These are phyloP conservation scores for Chaetoceros muelleri DNA, from an alignment of 108 stramenopile genomes.

Conservation along the genomic window DNA sequence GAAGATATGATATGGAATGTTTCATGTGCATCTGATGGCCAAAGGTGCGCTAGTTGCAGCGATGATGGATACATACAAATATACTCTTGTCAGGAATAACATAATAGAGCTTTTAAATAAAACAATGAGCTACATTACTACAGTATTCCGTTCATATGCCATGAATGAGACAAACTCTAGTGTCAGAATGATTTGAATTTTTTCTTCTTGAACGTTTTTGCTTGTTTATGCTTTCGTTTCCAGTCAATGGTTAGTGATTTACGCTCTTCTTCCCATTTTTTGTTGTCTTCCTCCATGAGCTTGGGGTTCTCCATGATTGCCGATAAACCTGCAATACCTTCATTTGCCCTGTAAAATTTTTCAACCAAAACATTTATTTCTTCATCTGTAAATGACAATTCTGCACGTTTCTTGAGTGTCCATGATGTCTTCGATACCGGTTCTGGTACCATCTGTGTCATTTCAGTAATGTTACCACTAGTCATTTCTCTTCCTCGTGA, in stretches of 20 bases:
- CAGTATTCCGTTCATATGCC: too few relatives aligned
- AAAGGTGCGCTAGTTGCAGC: background rate
- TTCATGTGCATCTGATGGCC: background rate
- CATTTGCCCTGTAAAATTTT: conserved; percentile 47
- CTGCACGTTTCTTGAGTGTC: conserved; percentile 15
- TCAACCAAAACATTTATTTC: conserved; percentile 34
- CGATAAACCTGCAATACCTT: conserved; percentile 39
- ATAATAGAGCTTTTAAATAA: too few relatives aligned
- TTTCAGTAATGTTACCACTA: too few relatives aligned
- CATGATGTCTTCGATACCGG: too few relatives aligned
- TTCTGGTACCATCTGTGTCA: too few relatives aligned
- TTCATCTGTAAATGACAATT: conserved; percentile 27
- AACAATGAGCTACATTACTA: too few relatives aligned
- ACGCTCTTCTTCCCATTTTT: conserved; percentile 57
- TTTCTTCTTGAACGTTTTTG: conserved; percentile 48
- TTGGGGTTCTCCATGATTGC: conserved; percentile 32
- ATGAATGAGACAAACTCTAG: conserved; percentile 15
- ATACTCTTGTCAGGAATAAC: background rate
- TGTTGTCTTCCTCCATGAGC: conserved; percentile 28
- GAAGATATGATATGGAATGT: background rate
- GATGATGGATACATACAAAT: background rate
- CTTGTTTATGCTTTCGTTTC: conserved; percentile 73
- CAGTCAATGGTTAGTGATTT: conserved; percentile 62
- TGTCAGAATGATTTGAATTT: conserved; percentile 11
- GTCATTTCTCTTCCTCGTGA: too few relatives aligned